Evolutionary conservation across 2,329 filamentous ascomycete species (phyloP).

Genomic region (Paecilomyces dactylethromorphus): DNA sequence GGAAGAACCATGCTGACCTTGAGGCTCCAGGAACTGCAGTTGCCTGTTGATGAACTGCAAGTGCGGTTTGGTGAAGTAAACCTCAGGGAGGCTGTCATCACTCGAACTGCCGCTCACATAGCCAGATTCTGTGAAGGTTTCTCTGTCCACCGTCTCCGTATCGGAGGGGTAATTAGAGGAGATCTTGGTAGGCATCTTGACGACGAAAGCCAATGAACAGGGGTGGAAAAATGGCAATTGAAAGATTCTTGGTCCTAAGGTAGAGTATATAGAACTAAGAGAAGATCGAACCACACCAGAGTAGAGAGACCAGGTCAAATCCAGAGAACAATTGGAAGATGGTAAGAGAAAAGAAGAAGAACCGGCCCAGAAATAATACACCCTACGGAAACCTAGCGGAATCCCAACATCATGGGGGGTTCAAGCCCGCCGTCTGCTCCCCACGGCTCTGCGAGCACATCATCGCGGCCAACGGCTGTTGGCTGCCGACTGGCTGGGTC

Average conservation of each 20-base stretch:
- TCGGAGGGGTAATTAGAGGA: slow-evolving; percentile 30
- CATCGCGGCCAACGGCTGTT: background rate
- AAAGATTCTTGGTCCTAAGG: background rate
- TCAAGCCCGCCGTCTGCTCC: slow-evolving; percentile 1
- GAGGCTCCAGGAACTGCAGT: slow-evolving; percentile 76
- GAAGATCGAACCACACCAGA: background rate
- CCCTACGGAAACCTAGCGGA: background rate
- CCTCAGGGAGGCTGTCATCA: slow-evolving; percentile 59
- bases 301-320: no score
- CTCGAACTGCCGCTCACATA: slow-evolving; percentile 61
- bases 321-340: background rate
- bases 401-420: slow-evolving; percentile 4
- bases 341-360: background rate
- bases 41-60: slow-evolving; percentile 86
- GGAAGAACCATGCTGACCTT: slow-evolving; percentile 44
- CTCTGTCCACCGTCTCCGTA: slow-evolving; percentile 30
- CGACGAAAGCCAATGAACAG: slow-evolving; percentile 2
- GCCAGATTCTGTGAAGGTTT: slow-evolving; percentile 77
- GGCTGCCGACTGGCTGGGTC: background rate
- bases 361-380: background rate
- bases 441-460: slow-evolving; percentile 5
- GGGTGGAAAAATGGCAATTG: slow-evolving; percentile 1
- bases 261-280: background rate
- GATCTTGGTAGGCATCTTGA: slow-evolving; percentile 33
- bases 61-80: slow-evolving; percentile 82